Evolutionary conservation across 768 basidiomycete species (phyloP).

Genomic region (Tubosaeta sp.): DNA sequence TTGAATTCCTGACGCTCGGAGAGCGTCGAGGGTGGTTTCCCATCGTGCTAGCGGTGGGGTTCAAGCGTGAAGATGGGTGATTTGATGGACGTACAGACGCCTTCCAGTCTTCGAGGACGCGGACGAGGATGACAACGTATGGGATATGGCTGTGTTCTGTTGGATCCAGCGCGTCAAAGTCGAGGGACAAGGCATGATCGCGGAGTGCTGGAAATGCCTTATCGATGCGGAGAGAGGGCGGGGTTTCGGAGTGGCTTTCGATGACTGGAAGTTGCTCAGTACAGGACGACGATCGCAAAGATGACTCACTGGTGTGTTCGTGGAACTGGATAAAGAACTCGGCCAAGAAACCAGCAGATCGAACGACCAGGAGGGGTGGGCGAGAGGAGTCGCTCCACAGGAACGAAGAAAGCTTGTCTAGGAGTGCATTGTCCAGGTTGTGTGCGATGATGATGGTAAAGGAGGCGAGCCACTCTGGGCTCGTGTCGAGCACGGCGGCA

Average conservation of each 20-base stretch:
- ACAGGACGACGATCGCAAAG: neutral
- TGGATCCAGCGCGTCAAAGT: constrained; percentile 76
- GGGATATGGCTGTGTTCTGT: constrained; percentile 91
- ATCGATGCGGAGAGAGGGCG: constrained; percentile 79
- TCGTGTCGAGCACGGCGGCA: constrained; percentile 49
- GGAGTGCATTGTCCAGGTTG: constrained; percentile 58
- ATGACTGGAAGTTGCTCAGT: constrained; percentile 53
- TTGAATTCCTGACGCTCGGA: constrained; percentile 81
- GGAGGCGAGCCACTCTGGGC: constrained; percentile 51
- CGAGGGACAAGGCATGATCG: constrained; percentile 64
- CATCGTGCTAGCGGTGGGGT: constrained; percentile 53
- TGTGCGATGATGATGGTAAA: constrained; percentile 84
- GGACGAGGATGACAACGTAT: constrained; percentile 84
- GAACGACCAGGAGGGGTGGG: constrained; percentile 71
- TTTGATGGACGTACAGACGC: constrained; percentile 47
- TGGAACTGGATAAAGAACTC: constrained; percentile 86
- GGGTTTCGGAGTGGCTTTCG: constrained; percentile 78
- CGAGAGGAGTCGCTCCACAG: constrained; percentile 62
- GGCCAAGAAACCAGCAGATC: constrained; percentile 86
- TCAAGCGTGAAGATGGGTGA: neutral
- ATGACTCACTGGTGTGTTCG: constrained; percentile 72
- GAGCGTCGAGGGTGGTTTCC: constrained; percentile 45
- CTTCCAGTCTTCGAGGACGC: constrained; percentile 81
- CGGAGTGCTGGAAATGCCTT: constrained; percentile 82
- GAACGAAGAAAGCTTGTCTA: constrained; percentile 56